Base-by-base conservation (phyloP, 441 rosid species). In the Populus trichocarpa region DNA sequence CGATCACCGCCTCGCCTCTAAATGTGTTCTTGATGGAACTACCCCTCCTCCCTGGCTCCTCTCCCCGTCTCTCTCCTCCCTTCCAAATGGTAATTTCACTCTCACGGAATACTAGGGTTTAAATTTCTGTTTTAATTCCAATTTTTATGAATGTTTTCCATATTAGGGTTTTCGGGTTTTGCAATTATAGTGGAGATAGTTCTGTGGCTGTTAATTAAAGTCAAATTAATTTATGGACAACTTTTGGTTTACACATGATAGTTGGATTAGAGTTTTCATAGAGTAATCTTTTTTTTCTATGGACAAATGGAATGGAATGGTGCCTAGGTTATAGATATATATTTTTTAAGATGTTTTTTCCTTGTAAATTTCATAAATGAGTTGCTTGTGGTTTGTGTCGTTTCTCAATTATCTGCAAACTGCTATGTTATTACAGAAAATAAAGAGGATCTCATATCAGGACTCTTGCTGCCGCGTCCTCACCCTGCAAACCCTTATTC, bases 1-100 rank as follows among this genome's bases (percentile, higher is more conserved):
- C 79, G 98, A 96, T 70, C 90, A 86, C 9, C 89, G 87, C 65
- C 92, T 92, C 82, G 96, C 95, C 77, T 86, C 92, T 72, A 89
- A 84, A 3, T 92, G 96, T 70, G 83, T 92, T 78, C 85, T 96
- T 33, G 85, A 87, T 38, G 97, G 95, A 76, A 71, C 92, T 13
- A 63, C 85, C 59, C 95, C 96, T 84, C 99, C 98, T 72, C 35
- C 91, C 9, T 94, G 94, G 92, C 93, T 96, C 73, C 81, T 80
- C 50, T 68, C 82, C 32, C 84, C 89, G 46, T 77, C 86, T 74
- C 50, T 81, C n/a, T 71, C 78, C 22, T 67, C 83, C 14, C 9
- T 77, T 38, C 82, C 80, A n/a, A 59, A 50, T 22, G 88, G 91
- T 88, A 88, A 42, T 16, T 9, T 57, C 69, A 18, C 50, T 14